Conservation (phyloP, 1,284 basidiomycete species). For the Vanrija sp. region DNA sequence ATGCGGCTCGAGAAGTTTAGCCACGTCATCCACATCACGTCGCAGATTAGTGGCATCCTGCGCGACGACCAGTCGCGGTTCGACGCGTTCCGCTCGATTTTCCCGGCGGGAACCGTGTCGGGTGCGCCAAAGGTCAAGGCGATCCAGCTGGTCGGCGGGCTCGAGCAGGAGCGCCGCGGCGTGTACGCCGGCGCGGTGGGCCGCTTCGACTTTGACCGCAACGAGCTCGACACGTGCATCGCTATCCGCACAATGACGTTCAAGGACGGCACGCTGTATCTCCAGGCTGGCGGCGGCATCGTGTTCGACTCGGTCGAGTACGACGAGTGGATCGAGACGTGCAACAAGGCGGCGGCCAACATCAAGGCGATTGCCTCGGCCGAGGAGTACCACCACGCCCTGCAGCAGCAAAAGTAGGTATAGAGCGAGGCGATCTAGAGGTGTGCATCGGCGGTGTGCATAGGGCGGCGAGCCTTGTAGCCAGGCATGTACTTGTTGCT, state of each 20-base stretch:
- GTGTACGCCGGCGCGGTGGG: constrained; percentile 98
- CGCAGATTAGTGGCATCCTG: constrained; percentile 84
- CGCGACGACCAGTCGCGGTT: constrained; percentile 83
- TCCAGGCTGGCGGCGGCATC: constrained; percentile 92
- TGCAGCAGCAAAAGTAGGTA: not conserved
- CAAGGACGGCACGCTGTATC: constrained; percentile 85
- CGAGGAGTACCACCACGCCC: constrained; percentile 52
- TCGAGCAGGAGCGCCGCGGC: constrained; percentile 86
- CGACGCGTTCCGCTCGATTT: constrained; percentile 98
- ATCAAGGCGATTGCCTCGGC: constrained; percentile 78
- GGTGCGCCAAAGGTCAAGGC: constrained; percentile 99
- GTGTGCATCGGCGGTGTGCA: too few relatives aligned
- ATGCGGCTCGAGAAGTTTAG: constrained; percentile 95
- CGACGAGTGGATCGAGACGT: constrained; percentile 92
- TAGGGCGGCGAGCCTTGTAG: too few relatives aligned
- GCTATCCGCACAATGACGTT: constrained; percentile 98
- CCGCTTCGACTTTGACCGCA: constrained; percentile 89
- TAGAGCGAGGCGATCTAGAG: too few relatives aligned
- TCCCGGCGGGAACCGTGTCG: constrained; percentile 98
- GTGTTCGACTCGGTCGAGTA: constrained; percentile 97
- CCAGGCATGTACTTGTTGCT: too few relatives aligned
- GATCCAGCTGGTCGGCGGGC: constrained; percentile 81
- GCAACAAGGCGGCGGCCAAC: constrained; percentile 91
- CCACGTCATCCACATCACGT: constrained; percentile 97
- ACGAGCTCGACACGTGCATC: constrained; percentile 98